A percentile compares a stretch with the other conserved stretches of the same genome.
Evolutionary conservation across 2,329 filamentous ascomycete genomes (phyloP).

Genomic region (Onygena corvina): DNA sequence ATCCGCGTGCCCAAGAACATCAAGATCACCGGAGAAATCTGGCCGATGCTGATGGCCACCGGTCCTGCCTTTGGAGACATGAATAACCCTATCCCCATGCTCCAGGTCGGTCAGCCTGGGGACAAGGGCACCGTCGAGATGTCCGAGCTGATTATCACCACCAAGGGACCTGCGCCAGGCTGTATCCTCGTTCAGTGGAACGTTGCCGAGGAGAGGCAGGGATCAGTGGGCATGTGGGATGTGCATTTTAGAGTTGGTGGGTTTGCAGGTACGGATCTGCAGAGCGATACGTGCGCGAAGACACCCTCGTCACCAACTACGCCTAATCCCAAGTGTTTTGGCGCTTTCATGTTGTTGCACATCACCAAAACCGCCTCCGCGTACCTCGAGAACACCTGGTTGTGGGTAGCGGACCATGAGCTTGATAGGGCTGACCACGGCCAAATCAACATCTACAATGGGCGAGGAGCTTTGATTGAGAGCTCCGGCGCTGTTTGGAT

Average conservation of each 20-base stretch:
- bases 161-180: constrained; percentile 68
- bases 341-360: constrained; percentile 54
- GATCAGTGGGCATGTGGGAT: constrained; percentile 77
- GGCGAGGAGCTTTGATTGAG: constrained; percentile 71
- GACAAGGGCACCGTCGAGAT: constrained; percentile 76
- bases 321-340: constrained; percentile 57
- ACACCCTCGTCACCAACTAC: constrained; percentile 51
- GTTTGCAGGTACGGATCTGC: constrained; percentile 67
- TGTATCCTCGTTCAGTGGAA: constrained; percentile 92
- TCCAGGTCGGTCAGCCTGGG: constrained; percentile 67
- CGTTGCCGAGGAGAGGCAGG: constrained; percentile 51
- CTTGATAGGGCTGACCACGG: constrained; percentile 60
- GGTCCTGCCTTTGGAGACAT: constrained; percentile 63
- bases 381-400: constrained; percentile 83
- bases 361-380: constrained; percentile 46
- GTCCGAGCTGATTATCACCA: constrained; percentile 74
- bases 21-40: constrained; percentile 82
- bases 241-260: constrained; percentile 92
- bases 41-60: constrained; percentile 76
- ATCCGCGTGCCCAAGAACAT: constrained; percentile 57
- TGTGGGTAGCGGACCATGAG: constrained; percentile 85
- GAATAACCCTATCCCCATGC: constrained; percentile 66
- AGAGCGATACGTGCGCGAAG: constrained; percentile 68
- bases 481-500: constrained; percentile 56
- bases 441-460: constrained; percentile 68